Percentiles rank a stretch among this genome's conserved stretches.
These are phyloP conservation scores for Xylaria sp. DNA, from an alignment of 2,329 filamentous ascomycete genomes.

Conservation along the genomic window DNA sequence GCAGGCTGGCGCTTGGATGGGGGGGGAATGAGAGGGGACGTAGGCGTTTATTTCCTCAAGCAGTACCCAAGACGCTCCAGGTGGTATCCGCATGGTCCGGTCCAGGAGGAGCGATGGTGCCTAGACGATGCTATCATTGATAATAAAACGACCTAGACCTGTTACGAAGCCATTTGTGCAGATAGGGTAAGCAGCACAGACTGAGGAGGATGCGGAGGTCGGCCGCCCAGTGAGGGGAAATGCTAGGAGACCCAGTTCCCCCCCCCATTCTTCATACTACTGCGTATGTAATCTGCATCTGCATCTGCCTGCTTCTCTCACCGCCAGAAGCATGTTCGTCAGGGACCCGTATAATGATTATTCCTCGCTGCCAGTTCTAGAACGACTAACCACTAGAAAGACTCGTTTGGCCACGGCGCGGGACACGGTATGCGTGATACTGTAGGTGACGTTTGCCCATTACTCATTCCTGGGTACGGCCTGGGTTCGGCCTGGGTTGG, in stretches of 20 bases:
- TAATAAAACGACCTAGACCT: constrained; percentile 12
- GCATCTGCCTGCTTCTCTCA: constrained; percentile 30
- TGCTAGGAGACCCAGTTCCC: constrained; percentile 12
- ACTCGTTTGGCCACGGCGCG: constrained; percentile 19
- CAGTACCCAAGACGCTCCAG: constrained; percentile 13
- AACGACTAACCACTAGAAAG: constrained; percentile 10
- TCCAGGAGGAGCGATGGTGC: constrained; percentile 12
- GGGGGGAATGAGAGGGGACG: constrained; percentile 17
- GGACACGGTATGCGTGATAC: constrained; percentile 5
- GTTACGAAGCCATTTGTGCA: constrained; percentile 5
- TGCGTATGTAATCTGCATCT: constrained; percentile 12
- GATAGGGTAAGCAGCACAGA: neutral
- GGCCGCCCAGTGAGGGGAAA: constrained; percentile 31
- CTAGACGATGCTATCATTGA: constrained; percentile 20
- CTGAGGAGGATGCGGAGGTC: constrained; percentile 24
- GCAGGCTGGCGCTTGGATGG: constrained; percentile 37
- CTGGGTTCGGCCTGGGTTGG: neutral
- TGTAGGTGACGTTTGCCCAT: constrained; percentile 5
- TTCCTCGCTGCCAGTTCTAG: neutral
- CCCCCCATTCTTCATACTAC: constrained; percentile 19
- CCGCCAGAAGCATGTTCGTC: constrained; percentile 28
- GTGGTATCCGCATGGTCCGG: constrained; percentile 31
- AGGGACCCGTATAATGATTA: constrained; percentile 14
- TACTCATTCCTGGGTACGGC: neutral
- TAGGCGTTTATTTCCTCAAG: constrained; percentile 28